These are phyloP conservation scores for Meredithiella fracta DNA, from an alignment of 2,329 filamentous ascomycete genomes.

Conservation along the genomic window DNA sequence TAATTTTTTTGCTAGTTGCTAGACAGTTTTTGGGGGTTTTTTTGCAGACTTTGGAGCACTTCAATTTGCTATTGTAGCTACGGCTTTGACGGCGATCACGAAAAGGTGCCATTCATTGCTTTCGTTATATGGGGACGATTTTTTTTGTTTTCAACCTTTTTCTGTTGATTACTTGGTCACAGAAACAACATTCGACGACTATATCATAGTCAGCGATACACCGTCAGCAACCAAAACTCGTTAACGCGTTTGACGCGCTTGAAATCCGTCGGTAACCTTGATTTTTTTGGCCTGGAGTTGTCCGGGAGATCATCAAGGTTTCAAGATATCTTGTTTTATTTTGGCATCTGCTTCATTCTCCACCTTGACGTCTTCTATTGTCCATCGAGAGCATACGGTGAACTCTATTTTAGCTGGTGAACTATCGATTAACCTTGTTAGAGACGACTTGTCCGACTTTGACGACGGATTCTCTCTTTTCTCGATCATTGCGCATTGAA, in stretches of 20 bases:
- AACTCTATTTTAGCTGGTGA: no score
- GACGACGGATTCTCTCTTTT: no score
- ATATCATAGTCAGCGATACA: not conserved
- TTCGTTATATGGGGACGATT: not conserved
- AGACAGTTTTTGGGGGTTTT: not conserved
- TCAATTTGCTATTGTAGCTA: no score
- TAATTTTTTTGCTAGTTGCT: not conserved
- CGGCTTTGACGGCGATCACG: no score
- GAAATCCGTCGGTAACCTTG: conserved; percentile 9
- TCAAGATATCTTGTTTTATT: not conserved
- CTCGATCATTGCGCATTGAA: no score
- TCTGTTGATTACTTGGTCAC: no score
- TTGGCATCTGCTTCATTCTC: not conserved
- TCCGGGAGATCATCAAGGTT: not conserved
- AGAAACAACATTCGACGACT: not conserved
- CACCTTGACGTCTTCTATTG: no score
- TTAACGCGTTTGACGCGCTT: conserved; percentile 15
- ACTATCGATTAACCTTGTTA: no score
- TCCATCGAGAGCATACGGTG: no score
- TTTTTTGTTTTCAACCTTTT: not conserved
- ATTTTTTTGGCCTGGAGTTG: conserved; percentile 4
- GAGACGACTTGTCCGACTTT: no score
- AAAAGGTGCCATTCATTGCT: not conserved
- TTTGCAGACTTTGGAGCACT: not conserved
- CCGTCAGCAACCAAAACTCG: not conserved